Conservation (phyloP, 441 rosid species). For the Aquilaria agallochum region DNA sequence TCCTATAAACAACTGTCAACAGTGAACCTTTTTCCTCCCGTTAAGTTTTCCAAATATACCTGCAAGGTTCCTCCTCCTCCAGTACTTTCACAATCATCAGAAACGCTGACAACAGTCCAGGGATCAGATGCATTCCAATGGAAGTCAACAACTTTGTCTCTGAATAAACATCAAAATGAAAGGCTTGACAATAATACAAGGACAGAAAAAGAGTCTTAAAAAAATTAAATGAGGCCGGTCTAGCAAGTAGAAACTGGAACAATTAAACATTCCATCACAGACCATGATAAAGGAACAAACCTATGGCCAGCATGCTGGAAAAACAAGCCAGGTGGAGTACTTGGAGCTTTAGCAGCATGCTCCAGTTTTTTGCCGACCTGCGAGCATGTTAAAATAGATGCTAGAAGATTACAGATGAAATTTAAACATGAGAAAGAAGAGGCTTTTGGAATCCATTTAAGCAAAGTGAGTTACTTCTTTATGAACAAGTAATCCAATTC, state of each 20-base stretch:
- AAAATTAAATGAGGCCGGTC: not conserved
- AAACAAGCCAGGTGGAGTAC: conserved; percentile 82
- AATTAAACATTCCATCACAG: not conserved
- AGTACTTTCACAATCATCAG: conserved; percentile 91
- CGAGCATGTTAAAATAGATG: not conserved
- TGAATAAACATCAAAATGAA: conserved; percentile 18
- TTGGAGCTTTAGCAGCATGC: conserved; percentile 42
- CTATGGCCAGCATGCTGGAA: conserved; percentile 99
- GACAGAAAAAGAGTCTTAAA: not conserved
- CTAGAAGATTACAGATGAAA: too few relatives aligned
- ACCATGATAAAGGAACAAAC: conserved; percentile 22
- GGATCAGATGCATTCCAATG: conserved; percentile 94
- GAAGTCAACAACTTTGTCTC: conserved; percentile 98
- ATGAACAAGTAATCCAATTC: not conserved
- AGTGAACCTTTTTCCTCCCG: too few relatives aligned
- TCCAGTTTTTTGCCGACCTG: conserved; percentile 85
- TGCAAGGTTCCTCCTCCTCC: conserved; percentile 99
- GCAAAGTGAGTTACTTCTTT: not conserved
- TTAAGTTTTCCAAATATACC: conserved; percentile 30
- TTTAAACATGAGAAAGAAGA: too few relatives aligned
- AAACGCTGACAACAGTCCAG: conserved; percentile 96
- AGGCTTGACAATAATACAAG: not conserved
- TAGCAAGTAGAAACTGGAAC: not conserved
- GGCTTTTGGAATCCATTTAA: not conserved
- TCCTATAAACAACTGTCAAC: too few relatives aligned